phyloP scores from a whole-genome alignment of 2,329 filamentous ascomycete species.

The Verticillium tricorpus region DNA sequence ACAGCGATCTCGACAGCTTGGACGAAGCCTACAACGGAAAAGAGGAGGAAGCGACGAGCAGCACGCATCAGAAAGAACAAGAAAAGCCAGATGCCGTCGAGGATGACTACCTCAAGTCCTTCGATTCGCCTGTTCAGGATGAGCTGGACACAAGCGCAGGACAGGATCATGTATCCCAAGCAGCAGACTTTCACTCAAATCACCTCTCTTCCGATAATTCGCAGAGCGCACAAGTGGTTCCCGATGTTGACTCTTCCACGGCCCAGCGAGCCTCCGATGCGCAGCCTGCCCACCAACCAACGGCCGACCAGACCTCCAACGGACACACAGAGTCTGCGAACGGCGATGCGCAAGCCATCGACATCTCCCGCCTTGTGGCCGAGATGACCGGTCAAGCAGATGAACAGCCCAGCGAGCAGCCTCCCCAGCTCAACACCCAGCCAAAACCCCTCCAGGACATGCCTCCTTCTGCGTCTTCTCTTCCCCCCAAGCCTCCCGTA shows the following conservation, averaged over 20 bases:
- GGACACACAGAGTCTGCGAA: conserved; percentile 13
- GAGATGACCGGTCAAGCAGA: conserved; percentile 31
- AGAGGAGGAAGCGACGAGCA: conserved; percentile 22
- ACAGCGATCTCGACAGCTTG: conserved; percentile 36
- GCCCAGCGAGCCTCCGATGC: conserved; percentile 14
- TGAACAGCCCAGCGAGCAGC: conserved; percentile 17
- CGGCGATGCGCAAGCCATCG: conserved; percentile 25
- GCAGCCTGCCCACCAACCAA: conserved; percentile 3
- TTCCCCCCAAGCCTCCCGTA: conserved; percentile 42
- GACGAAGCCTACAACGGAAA: conserved; percentile 42
- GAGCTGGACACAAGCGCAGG: conserved; percentile 27
- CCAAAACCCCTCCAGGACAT: conserved; percentile 10
- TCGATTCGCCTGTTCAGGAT: conserved; percentile 41
- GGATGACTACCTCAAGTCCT: conserved; percentile 48
- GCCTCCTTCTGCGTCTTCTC: conserved; percentile 30
- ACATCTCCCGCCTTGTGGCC: conserved; percentile 36
- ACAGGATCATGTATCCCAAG: conserved; percentile 37
- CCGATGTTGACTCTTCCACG: conserved; percentile 26
- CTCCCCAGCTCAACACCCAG: not conserved
- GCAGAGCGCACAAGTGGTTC: conserved; percentile 25
- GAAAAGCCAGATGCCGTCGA: conserved; percentile 23
- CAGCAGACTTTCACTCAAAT: conserved; percentile 37
- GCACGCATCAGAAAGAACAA: conserved; percentile 22
- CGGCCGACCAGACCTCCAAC: conserved; percentile 12
- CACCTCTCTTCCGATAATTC: conserved; percentile 34